Conservation (phyloP, 2,329 filamentous ascomycete species). For the Trichoderma afroharzianum region DNA sequence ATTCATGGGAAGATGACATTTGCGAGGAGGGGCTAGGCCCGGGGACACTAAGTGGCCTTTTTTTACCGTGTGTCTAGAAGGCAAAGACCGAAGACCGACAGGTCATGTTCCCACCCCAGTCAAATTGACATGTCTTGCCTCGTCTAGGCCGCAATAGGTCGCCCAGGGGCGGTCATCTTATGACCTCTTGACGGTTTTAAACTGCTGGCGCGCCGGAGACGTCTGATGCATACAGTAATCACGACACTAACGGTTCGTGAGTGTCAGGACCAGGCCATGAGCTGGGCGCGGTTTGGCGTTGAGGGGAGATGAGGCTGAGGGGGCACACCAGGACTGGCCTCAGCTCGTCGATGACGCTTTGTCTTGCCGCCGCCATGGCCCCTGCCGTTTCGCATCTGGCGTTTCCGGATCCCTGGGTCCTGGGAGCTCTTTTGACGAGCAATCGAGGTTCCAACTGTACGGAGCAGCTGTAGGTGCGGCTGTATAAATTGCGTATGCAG, state of each 20-base stretch:
- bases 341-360: not conserved
- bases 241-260: slow-evolving; percentile 2
- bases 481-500: slow-evolving; percentile 12
- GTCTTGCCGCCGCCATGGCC: not conserved
- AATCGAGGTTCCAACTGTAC: not conserved
- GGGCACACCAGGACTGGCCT: not conserved
- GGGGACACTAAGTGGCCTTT: not conserved
- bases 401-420: slow-evolving; percentile 6
- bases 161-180: slow-evolving; percentile 3
- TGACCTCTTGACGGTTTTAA: not conserved
- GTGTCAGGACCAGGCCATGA: not conserved
- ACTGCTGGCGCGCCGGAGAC: not conserved
- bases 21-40: not conserved
- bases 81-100: not conserved
- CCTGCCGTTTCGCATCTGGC: not conserved
- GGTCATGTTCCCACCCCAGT: not conserved
- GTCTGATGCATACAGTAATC: not conserved
- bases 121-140: slow-evolving; percentile 8
- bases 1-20: not conserved
- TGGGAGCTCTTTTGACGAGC: not conserved
- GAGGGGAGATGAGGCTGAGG: slow-evolving; percentile 5
- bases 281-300: slow-evolving; percentile 10
- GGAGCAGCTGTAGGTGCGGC: not conserved
- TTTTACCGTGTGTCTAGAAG: not conserved
- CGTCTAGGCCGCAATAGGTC: not conserved